phyloP scores from a whole-genome alignment of 176 grass and related monocot species.

The Urochloa ruziziensis region DNA sequence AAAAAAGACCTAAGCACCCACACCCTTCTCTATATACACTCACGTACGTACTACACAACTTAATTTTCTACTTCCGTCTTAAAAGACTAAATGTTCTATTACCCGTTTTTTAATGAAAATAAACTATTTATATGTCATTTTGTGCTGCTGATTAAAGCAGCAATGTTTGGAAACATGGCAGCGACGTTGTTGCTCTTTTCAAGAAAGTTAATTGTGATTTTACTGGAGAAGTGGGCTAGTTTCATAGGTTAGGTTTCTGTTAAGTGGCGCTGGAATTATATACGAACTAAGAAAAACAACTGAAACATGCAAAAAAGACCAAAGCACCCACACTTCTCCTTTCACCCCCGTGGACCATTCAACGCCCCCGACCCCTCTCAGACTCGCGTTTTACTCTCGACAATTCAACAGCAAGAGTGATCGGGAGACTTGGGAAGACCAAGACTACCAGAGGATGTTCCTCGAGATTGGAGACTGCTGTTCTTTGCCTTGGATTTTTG shows the following conservation, averaged over 20 bases:
- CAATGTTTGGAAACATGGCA: neutral
- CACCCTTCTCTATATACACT: no score
- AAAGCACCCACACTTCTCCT: neutral
- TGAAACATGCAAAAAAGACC: no score
- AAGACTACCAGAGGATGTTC: conserved; percentile 1
- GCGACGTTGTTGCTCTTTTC: no score
- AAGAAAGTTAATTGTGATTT: no score
- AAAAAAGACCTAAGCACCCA: no score
- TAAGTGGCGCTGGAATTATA: neutral
- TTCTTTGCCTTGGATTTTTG: conserved; percentile 22
- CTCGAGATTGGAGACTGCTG: conserved; percentile 29
- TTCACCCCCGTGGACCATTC: neutral
- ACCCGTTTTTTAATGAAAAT: neutral
- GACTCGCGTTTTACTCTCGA: no score
- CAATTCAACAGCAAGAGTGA: neutral
- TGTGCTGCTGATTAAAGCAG: neutral
- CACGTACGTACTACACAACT: no score
- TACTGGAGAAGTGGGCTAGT: no score
- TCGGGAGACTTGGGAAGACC: neutral
- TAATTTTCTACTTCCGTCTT: neutral
- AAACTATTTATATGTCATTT: neutral
- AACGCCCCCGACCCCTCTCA: no score
- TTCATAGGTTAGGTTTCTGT: no score
- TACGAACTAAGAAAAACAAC: no score
- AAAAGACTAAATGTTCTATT: neutral